phyloP scores from a whole-genome alignment of 1,284 basidiomycete genomes.

The Phellinidium pouzarii region DNA sequence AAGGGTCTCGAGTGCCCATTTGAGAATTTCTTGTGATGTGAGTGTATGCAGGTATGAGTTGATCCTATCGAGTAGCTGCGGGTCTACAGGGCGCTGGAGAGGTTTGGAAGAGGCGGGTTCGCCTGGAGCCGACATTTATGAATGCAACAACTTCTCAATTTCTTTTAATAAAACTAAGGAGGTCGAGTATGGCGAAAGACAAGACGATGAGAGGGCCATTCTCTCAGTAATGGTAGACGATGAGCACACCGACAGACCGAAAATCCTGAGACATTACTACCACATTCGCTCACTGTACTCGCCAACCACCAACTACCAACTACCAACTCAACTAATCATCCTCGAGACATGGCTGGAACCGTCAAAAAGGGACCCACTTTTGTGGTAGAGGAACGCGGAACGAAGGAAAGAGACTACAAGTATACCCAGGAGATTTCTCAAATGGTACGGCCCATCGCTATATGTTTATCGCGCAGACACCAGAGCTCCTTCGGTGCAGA shows the following conservation, averaged over 20 bases:
- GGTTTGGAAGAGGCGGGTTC: constrained; percentile 33
- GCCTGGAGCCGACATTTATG: not conserved
- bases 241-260: no score
- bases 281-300: no score
- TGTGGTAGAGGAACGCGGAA: constrained; percentile 14
- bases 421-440: constrained; percentile 80
- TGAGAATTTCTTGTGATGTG: constrained; percentile 74
- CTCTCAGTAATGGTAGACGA: no score
- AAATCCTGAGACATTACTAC: no score
- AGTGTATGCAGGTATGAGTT: constrained; percentile 69
- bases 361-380: constrained; percentile 6
- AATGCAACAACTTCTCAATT: no score
- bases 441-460: constrained; percentile 50
- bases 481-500: constrained; percentile 39
- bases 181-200: no score
- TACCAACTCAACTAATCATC: no score
- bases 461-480: not conserved
- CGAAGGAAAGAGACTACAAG: constrained; percentile 57
- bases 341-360: constrained; percentile 8
- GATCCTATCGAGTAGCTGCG: constrained; percentile 57
- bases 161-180: no score
- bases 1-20: constrained; percentile 79
- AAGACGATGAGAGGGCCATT: no score
- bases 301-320: no score
- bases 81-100: constrained; percentile 57